Base-by-base conservation (phyloP, 2,329 filamentous ascomycete genomes). In the Colletotrichum cuscutae region DNA sequence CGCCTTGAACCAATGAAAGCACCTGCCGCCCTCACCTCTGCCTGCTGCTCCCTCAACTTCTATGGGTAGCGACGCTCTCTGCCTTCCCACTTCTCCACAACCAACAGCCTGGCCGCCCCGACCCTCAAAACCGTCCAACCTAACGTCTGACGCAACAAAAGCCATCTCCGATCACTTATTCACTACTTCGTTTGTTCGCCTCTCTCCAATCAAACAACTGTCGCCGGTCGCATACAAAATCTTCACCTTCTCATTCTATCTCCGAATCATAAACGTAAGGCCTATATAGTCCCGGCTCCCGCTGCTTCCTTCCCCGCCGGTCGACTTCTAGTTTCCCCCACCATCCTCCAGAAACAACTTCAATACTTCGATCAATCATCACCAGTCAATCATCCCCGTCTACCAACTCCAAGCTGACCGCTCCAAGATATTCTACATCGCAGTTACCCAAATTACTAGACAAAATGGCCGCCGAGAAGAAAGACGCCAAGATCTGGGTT, bases 401-500 rank as follows among this genome's bases (percentile, higher is more conserved):
- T 28, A 28, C 49, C 61, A 54, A 28, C 35, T 53, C 22, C 57
- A 54, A 54, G 52, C 59, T 63, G 26, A 68, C 58, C 7, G 6
- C 15, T 13, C 26, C 26, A 49, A 71, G 61, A 54, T n/a, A 57
- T 19, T n/a, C 13, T 12, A 30, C 22, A 19, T 13, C 35, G 26
- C 26, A 24, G 3, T 61, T 5, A 19, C 19, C n/a, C 12, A 56
- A 19, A 19, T 71, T 42, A 75, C 56, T 32, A 66, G 66, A 70
- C 77, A 81, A 71, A 74, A 85, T 85, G 84, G 75, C 82, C 57
- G 30, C 68, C 72, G 82, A 84, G 52, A 66, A 76, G 49, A 79
- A 78, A 54, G 70, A 74, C n/a, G 76, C 83, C 67, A 87, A 85
- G 81, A 80, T 89, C 76, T 85, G 82, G 78, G 80, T 90, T 35